Evolutionary conservation across 2,329 filamentous ascomycete species (phyloP).

Genomic region (Knufia petricola): DNA sequence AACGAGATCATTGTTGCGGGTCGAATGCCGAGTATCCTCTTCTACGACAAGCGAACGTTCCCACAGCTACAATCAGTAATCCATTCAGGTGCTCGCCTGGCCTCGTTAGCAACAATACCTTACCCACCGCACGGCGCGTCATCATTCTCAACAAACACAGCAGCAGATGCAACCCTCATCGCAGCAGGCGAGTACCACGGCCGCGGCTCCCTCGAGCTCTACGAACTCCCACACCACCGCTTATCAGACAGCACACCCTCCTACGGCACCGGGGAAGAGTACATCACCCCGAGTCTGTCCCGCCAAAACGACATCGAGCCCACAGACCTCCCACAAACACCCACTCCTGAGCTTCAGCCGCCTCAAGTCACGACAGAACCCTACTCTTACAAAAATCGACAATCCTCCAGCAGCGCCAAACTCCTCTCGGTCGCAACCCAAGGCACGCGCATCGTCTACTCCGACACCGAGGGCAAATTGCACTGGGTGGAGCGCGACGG

Average conservation of each 20-base stretch:
- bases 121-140: constrained; percentile 46
- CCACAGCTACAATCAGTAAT: constrained; percentile 67
- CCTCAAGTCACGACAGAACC: constrained; percentile 14
- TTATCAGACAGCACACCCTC: constrained; percentile 7
- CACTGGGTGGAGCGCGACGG: constrained; percentile 91
- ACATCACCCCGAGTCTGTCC: not conserved
- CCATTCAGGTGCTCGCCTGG: constrained; percentile 71
- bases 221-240: constrained; percentile 41
- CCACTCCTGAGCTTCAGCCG: constrained; percentile 15
- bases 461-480: constrained; percentile 72
- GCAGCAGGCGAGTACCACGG: constrained; percentile 86
- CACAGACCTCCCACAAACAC: not conserved
- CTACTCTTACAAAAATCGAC: constrained; percentile 63
- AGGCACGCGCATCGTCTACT: constrained; percentile 70
- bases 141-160: constrained; percentile 25
- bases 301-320: not conserved
- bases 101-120: constrained; percentile 51
- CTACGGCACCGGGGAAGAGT: constrained; percentile 4
- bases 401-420: constrained; percentile 71
- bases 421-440: constrained; percentile 73
- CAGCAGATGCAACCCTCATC: constrained; percentile 51
- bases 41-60: constrained; percentile 82
- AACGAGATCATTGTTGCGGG: constrained; percentile 84
- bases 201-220: constrained; percentile 83
- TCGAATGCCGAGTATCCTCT: constrained; percentile 76